Percentiles rank a stretch among this genome's conserved stretches.
Conservation (phyloP, 768 basidiomycete species). For the Xanthoconium stramineum region DNA sequence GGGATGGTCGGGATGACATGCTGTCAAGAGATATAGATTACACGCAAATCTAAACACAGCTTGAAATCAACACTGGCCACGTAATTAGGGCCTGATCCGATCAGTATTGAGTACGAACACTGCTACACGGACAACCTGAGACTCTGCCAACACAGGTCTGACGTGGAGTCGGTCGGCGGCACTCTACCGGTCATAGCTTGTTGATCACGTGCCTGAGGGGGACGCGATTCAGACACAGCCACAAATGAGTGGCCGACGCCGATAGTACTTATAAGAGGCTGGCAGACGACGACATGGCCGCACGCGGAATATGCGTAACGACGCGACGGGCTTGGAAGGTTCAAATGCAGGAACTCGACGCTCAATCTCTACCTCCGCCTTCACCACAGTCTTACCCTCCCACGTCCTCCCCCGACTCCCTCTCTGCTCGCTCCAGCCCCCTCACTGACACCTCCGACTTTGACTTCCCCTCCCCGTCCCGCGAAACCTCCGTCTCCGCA, state of each 20-base stretch:
- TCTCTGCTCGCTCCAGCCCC: conserved; percentile 18
- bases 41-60: too few relatives aligned
- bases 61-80: too few relatives aligned
- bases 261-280: neutral
- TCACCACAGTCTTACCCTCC: conserved; percentile 4
- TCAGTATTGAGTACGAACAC: too few relatives aligned
- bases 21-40: neutral
- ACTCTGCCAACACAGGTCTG: too few relatives aligned
- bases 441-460: conserved; percentile 23
- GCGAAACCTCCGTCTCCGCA: conserved; percentile 22
- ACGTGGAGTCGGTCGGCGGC: too few relatives aligned
- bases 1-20: conserved; percentile 4
- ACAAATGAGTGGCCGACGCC: conserved; percentile 8
- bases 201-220: conserved; percentile 11
- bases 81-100: too few relatives aligned
- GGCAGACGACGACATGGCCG: conserved; percentile 12
- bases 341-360: conserved; percentile 18
- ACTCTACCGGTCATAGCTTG: too few relatives aligned
- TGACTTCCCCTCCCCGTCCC: conserved; percentile 11
- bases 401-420: conserved; percentile 18
- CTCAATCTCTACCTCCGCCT: neutral
- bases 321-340: conserved; percentile 29
- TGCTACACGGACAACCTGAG: too few relatives aligned
- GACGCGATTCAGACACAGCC: conserved; percentile 21
- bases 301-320: conserved; percentile 25